A percentile compares a stretch with the other conserved stretches of the same genome.
These are phyloP conservation scores for Parmelia sp. DNA, from an alignment of 495 filamentous ascomycete genomes.

Conservation along the genomic window DNA sequence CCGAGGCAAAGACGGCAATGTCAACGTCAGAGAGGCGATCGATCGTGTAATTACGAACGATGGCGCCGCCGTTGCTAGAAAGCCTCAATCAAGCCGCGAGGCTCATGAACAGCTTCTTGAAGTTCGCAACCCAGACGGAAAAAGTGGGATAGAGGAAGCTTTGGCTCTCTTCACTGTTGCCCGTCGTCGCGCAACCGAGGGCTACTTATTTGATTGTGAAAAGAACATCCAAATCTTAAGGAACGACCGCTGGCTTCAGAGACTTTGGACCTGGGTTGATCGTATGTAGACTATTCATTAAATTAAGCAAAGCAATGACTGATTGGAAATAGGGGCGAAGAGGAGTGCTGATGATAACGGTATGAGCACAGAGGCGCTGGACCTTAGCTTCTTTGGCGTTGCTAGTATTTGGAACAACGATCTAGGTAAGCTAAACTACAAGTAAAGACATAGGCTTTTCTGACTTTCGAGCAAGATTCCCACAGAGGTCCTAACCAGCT, in stretches of 20 bases:
- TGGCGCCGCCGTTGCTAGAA: neutral
- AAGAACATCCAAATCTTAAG: conserved; percentile 60
- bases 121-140: conserved; percentile 26
- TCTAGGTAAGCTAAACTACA: conserved; percentile 44
- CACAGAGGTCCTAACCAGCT: conserved; percentile 17
- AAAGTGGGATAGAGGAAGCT: conserved; percentile 37
- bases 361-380: conserved; percentile 68
- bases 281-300: conserved; percentile 41
- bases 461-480: conserved; percentile 15
- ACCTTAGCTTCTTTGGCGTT: conserved; percentile 82
- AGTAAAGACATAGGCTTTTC: neutral
- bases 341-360: conserved; percentile 56
- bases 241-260: conserved; percentile 68
- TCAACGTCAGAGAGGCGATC: neutral
- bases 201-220: conserved; percentile 70
- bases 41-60: neutral
- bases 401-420: conserved; percentile 72
- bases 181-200: conserved; percentile 55
- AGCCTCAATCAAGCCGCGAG: conserved; percentile 39
- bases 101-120: conserved; percentile 36
- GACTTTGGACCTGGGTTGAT: conserved; percentile 71
- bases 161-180: conserved; percentile 42
- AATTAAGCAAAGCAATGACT: conserved; percentile 16
- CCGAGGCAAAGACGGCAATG: neutral
- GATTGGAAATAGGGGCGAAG: conserved; percentile 52